Evolutionary conservation across 1,139 yeast genomes (phyloP).

Genomic region (Taiozyma onychis): DNA sequence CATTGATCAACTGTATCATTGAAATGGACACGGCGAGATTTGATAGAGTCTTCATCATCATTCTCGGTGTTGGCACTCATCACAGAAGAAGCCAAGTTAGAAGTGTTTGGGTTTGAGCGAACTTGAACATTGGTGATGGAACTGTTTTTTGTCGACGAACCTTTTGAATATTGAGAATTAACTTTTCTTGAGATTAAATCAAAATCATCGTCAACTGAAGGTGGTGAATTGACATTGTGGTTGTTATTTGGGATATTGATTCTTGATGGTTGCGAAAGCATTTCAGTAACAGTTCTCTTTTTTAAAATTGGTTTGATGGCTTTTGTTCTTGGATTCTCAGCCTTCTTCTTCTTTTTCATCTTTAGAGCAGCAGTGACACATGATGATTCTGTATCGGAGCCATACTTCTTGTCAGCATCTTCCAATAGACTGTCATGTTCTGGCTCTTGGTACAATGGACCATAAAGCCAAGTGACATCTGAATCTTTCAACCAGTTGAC

Average conservation of each 20-base stretch:
- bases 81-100: not conserved
- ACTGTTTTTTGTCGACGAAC: not conserved
- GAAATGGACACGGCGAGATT: conserved; percentile 46
- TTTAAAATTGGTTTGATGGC: conserved; percentile 70
- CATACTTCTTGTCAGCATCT: conserved; percentile 24
- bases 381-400: conserved; percentile 39
- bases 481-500: conserved; percentile 79
- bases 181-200: conserved; percentile 55
- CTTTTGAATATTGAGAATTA: conserved; percentile 39
- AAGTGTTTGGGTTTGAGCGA: not conserved
- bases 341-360: conserved; percentile 15
- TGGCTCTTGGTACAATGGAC: conserved; percentile 51
- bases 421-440: conserved; percentile 32
- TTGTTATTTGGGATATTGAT: conserved; percentile 13
- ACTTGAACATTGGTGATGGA: not conserved
- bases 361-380: conserved; percentile 22
- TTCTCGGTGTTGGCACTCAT: conserved; percentile 23
- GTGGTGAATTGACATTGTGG: conserved; percentile 26
- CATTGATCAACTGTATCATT: conserved; percentile 93
- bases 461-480: conserved; percentile 80
- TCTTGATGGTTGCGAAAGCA: conserved; percentile 29
- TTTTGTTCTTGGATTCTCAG: conserved; percentile 15
- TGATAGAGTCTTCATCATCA: conserved; percentile 48
- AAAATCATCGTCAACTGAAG: conserved; percentile 44
- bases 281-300: conserved; percentile 73